Evolutionary conservation across 208 protist species (phyloP).

Genomic region (Tritrichomonas musculus): DNA sequence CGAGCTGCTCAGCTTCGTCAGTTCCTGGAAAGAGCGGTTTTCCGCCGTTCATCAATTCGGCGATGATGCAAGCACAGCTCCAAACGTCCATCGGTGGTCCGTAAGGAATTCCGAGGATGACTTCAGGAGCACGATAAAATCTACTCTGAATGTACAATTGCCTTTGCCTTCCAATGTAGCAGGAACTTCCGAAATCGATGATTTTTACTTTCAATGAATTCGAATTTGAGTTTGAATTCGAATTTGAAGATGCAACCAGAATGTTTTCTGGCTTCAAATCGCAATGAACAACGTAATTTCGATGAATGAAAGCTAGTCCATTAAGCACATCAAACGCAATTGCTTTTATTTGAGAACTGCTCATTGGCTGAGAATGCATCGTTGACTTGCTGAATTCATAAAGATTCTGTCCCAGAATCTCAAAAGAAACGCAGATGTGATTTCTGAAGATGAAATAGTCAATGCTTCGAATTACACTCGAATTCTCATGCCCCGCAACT

Average conservation of each 20-base stretch:
- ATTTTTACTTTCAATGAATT: conserved; percentile 42
- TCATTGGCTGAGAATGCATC: not conserved
- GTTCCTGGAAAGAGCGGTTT: conserved; percentile 37
- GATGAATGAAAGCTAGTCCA: not conserved
- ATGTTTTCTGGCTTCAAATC: not conserved
- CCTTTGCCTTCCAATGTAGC: conserved; percentile 63
- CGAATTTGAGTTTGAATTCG: not conserved
- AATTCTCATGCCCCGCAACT: not conserved
- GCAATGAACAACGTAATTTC: not conserved
- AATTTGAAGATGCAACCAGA: not conserved
- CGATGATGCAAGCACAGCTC: conserved; percentile 92
- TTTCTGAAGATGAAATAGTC: not conserved
- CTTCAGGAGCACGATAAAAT: conserved; percentile 79
- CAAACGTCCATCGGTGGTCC: conserved; percentile 68
- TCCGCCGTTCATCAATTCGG: conserved; percentile 87
- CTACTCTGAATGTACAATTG: conserved; percentile 82
- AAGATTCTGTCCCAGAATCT: not conserved
- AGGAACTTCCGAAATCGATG: conserved; percentile 60
- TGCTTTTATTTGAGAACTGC: not conserved
- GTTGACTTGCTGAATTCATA: not conserved
- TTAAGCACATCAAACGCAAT: not conserved
- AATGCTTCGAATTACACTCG: not conserved
- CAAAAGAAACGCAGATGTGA: conserved; percentile 5
- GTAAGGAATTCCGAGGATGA: conserved; percentile 53
- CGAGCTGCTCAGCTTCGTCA: conserved; percentile 42